Evolutionary conservation across 2,329 filamentous ascomycete species (phyloP).

Genomic region (Gaeumannomyces tritici): DNA sequence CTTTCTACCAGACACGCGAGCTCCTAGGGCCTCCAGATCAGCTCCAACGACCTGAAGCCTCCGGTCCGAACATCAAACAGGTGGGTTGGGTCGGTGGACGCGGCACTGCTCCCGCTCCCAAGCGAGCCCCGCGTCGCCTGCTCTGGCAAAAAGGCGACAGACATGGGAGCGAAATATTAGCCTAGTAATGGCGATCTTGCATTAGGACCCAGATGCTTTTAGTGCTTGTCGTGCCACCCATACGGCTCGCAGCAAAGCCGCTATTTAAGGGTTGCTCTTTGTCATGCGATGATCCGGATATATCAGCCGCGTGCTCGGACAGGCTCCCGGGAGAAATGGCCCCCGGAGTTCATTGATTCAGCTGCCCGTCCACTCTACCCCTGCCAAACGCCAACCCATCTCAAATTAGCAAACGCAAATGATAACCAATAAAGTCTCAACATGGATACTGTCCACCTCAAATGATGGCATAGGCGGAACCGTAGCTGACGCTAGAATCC

Average conservation of each 20-base stretch:
- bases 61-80: background rate
- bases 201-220: background rate
- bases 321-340: background rate
- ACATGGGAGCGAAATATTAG: background rate
- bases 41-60: background rate
- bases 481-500: conserved; percentile 92
- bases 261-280: background rate
- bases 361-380: background rate
- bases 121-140: background rate
- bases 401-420: background rate
- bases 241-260: background rate
- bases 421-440: background rate
- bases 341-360: background rate
- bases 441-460: conserved; percentile 21
- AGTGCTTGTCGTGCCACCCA: background rate
- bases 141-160: background rate
- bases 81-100: background rate
- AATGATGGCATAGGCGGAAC: conserved; percentile 76
- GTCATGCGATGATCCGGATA: background rate
- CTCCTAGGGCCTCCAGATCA: background rate
- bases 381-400: background rate
- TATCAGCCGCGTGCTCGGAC: background rate
- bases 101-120: background rate
- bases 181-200: background rate
- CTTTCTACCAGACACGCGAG: background rate